Conservation (phyloP, 2,329 filamentous ascomycete species). For the Diplodia intermedia region DNA sequence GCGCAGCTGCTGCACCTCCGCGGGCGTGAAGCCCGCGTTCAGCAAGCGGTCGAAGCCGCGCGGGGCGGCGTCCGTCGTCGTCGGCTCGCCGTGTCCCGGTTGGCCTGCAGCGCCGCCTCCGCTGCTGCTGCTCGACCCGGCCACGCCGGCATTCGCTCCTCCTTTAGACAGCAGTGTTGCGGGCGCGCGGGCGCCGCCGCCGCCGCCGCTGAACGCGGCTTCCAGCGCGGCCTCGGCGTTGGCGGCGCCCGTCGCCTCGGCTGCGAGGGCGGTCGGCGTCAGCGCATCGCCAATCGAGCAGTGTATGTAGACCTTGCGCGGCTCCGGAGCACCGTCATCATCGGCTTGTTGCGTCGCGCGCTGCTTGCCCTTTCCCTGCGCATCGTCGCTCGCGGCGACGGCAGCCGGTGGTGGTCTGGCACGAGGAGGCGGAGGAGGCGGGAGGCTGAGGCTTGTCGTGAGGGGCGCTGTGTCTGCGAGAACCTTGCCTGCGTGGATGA, state of each 20-base stretch:
- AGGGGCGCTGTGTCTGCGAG: conserved; percentile 77
- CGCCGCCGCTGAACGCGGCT: conserved; percentile 33
- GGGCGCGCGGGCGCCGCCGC: conserved; percentile 32
- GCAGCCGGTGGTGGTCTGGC: conserved; percentile 38
- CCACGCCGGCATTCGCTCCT: conserved; percentile 29
- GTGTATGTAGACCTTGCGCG: conserved; percentile 80
- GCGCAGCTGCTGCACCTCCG: conserved; percentile 83
- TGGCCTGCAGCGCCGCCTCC: conserved; percentile 19
- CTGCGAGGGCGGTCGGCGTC: conserved; percentile 69
- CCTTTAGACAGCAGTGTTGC: background rate
- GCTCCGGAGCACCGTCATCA: conserved; percentile 32
- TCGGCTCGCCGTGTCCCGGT: background rate
- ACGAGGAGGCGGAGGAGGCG: conserved; percentile 61
- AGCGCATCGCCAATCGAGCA: conserved; percentile 87
- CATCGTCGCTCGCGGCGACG: conserved; percentile 33
- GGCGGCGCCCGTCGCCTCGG: conserved; percentile 62
- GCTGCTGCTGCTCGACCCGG: conserved; percentile 36
- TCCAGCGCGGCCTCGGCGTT: conserved; percentile 50
- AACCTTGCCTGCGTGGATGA: conserved; percentile 89
- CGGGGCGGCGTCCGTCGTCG: conserved; percentile 58
- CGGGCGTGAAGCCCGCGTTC: conserved; percentile 77
- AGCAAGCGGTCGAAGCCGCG: conserved; percentile 90
- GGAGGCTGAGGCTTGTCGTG: conserved; percentile 69
- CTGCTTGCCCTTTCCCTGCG: conserved; percentile 69
- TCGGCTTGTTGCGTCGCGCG: conserved; percentile 55